Base-by-base conservation (phyloP, 2,329 filamentous ascomycete genomes). In the Lachnellula subtilissima region DNA sequence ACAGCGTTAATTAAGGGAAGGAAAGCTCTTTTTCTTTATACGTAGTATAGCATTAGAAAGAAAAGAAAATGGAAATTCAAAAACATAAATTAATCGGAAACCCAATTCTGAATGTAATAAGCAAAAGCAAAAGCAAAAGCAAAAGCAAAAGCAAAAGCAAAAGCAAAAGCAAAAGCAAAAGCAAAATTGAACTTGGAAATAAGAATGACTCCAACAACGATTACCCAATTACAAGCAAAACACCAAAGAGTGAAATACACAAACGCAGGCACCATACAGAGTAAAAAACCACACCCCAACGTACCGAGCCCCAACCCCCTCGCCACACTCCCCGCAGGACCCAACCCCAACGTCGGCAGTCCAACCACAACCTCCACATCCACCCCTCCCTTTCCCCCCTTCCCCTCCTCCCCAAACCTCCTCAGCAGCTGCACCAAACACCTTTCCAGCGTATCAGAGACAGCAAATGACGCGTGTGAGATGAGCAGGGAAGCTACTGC, bases 401-500 rank as follows among this genome's bases (percentile, higher is more conserved):
- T 22, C 22, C 22, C 2, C 22, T 22, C 22, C 22, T 3, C 22
- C 3, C 22, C 32, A n/a, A 58, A 61, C 12, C 37, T 37, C 0
- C 47, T 9, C 3, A 67, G 54, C 3, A 48, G 23, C 2, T 60
- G 48, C 1, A 59, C 57, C 1, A 69, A 60, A 6, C 60, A 55
- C 8, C 7, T 11, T 1, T 56, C 60, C 0, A 69, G 57, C 9
- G 54, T 37, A 12, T 56, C 55, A 1, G 58, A 59, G 0, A 69
- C 65, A 5, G 54, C 22, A 3, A 69, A 48, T 0, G 64, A 61
- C 8, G 62, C 64, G 36, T 69, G 65, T 23, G 63, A 65, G 3
- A 66, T 57, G 12, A 67, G 56, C 2, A 69, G 58, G 2, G 64
- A 67, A 2, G 66, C 66, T 4, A 69, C 62, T n/a, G n/a, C n/a